phyloP scores from a whole-genome alignment of 164 flowering plant genomes.

The Stephania japonica region DNA sequence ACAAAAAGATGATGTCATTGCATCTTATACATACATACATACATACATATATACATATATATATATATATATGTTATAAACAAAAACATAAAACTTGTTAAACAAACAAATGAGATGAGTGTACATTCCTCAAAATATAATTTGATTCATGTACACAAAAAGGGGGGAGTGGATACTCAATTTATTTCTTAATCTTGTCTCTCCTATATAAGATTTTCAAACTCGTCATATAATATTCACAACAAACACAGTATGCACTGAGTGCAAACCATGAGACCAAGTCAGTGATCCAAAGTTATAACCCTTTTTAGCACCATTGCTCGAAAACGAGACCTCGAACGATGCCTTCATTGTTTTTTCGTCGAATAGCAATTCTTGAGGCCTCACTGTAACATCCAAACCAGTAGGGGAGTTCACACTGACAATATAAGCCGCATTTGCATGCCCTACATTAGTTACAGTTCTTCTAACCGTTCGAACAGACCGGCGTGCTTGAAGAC shows the following conservation, averaged over 20 bases:
- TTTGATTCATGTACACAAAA: too few species aligned
- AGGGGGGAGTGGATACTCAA: too few species aligned
- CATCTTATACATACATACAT: too few species aligned
- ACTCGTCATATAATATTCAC: constrained; percentile 43
- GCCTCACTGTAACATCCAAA: constrained; percentile 42
- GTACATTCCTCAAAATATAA: too few species aligned
- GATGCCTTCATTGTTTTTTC: constrained; percentile 24
- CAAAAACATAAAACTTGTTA: too few species aligned
- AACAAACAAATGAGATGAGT: too few species aligned
- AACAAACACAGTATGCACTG: constrained; percentile 51
- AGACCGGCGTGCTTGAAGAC: constrained; percentile 22
- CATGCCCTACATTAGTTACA: constrained; percentile 54
- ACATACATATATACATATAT: too few species aligned
- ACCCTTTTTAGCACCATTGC: constrained; percentile 38
- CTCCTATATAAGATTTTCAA: too few species aligned
- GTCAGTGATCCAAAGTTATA: constrained; percentile 58
- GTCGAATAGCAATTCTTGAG: constrained; percentile 38
- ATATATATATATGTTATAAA: too few species aligned
- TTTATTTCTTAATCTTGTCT: too few species aligned
- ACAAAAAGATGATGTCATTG: too few species aligned
- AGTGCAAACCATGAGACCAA: constrained; percentile 57
- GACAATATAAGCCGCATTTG: constrained; percentile 43
- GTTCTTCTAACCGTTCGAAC: constrained; percentile 33
- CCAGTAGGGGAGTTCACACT: constrained; percentile 36
- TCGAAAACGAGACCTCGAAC: constrained; percentile 41